These are phyloP conservation scores for Podospora comata DNA, from an alignment of 495 filamentous ascomycete genomes.

Conservation along the genomic window DNA sequence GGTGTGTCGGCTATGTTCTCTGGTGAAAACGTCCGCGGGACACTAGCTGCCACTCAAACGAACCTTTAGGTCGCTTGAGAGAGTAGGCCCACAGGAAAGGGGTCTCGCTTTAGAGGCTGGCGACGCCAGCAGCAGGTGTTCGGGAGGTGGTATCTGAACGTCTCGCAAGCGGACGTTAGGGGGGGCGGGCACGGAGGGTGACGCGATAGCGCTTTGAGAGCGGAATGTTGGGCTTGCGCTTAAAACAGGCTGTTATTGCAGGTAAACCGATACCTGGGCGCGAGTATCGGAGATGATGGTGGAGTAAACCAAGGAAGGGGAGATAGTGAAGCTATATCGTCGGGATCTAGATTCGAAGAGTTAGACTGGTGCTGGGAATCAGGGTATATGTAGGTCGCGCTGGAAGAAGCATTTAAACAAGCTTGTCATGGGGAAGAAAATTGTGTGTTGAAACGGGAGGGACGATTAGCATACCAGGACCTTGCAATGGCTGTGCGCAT, in stretches of 20 bases:
- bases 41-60: conserved; percentile 81
- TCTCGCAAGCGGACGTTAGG: conserved; percentile 70
- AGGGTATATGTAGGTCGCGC: background rate
- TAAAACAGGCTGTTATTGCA: conserved; percentile 61
- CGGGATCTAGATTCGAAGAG: background rate
- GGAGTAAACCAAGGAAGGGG: conserved; percentile 17
- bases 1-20: conserved; percentile 26
- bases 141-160: conserved; percentile 42
- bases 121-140: conserved; percentile 55
- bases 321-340: conserved; percentile 8
- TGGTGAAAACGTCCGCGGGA: conserved; percentile 51
- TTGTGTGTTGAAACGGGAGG: background rate
- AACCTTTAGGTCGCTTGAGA: conserved; percentile 86
- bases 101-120: conserved; percentile 47
- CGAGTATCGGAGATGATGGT: conserved; percentile 63
- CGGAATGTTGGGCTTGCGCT: conserved; percentile 75
- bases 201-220: conserved; percentile 75
- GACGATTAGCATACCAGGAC: background rate
- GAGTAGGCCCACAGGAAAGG: conserved; percentile 86
- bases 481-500: background rate
- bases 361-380: background rate
- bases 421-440: too few species aligned
- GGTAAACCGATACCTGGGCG: conserved; percentile 81
- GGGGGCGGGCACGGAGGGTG: conserved; percentile 77
- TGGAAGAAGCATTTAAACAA: background rate